phyloP scores from a whole-genome alignment of 495 filamentous ascomycete species.

The Hypoxylon subgilvum region DNA sequence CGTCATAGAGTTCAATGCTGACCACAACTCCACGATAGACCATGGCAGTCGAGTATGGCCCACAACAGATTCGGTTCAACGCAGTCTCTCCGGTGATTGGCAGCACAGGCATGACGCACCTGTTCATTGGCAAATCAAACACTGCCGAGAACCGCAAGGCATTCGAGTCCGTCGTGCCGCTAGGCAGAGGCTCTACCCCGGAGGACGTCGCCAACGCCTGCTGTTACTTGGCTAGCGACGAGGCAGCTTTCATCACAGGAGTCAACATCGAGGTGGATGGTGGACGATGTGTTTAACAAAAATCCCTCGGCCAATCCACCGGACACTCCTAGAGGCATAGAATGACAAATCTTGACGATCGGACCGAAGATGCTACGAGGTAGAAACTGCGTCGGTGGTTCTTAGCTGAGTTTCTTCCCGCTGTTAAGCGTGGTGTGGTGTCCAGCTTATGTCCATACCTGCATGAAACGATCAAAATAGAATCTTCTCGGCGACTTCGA shows the following conservation, averaged over 20 bases:
- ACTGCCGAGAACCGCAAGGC: constrained; percentile 71
- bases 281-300: constrained; percentile 49
- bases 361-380: constrained; percentile 13
- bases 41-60: constrained; percentile 71
- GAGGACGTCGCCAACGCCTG: constrained; percentile 72
- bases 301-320: neutral
- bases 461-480: constrained; percentile 19
- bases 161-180: constrained; percentile 69
- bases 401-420: neutral
- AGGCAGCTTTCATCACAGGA: constrained; percentile 74
- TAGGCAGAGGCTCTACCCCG: constrained; percentile 67
- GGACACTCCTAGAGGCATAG: neutral
- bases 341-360: constrained; percentile 3
- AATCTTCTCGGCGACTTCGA: neutral
- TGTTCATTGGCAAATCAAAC: constrained; percentile 69
- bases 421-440: constrained; percentile 7
- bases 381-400: neutral
- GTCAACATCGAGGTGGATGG: constrained; percentile 67
- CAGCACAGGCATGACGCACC: constrained; percentile 68
- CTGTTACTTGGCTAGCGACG: constrained; percentile 70
- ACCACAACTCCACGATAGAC: constrained; percentile 46
- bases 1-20: constrained; percentile 1
- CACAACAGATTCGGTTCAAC: constrained; percentile 69
- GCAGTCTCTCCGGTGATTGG: constrained; percentile 66
- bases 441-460: constrained; percentile 13